These are phyloP conservation scores for Paracoccidioides brasiliensis DNA, from an alignment of 2,329 filamentous ascomycete species.

Conservation along the genomic window DNA sequence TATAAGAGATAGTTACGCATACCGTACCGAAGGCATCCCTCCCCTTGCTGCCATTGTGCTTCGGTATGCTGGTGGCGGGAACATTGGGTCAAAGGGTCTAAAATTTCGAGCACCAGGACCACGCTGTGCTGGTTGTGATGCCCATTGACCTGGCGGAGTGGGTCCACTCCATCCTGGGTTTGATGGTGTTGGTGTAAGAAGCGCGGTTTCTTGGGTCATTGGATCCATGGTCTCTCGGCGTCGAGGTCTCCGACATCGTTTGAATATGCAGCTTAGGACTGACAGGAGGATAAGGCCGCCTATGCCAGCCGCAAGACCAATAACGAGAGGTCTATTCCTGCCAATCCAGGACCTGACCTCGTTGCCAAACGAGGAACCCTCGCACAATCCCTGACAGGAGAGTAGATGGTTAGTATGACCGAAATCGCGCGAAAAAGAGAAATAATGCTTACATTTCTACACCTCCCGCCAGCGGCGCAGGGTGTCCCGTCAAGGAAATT, in stretches of 20 bases:
- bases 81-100: neutral
- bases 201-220: neutral
- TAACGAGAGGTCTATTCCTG: constrained; percentile 66
- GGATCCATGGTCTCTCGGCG: constrained; percentile 11
- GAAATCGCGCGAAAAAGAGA: neutral
- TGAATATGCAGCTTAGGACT: constrained; percentile 53
- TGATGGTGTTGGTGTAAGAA: neutral
- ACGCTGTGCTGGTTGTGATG: neutral
- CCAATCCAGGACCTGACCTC: constrained; percentile 66
- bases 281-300: constrained; percentile 59
- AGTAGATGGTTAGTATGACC: neutral
- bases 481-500: constrained; percentile 88
- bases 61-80: constrained; percentile 7
- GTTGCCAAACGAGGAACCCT: constrained; percentile 53
- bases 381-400: constrained; percentile 50
- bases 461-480: constrained; percentile 68
- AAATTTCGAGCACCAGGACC: neutral
- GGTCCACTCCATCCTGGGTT: neutral
- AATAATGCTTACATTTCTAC: constrained; percentile 45
- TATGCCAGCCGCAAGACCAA: constrained; percentile 59
- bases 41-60: constrained; percentile 3
- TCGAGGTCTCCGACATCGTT: constrained; percentile 37
- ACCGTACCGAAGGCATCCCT: constrained; percentile 7
- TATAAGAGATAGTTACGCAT: constrained; percentile 2
- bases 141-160: neutral